Base-by-base conservation (phyloP, 371 early-diverging fungal genomes). In the Mortierella sp. region DNA sequence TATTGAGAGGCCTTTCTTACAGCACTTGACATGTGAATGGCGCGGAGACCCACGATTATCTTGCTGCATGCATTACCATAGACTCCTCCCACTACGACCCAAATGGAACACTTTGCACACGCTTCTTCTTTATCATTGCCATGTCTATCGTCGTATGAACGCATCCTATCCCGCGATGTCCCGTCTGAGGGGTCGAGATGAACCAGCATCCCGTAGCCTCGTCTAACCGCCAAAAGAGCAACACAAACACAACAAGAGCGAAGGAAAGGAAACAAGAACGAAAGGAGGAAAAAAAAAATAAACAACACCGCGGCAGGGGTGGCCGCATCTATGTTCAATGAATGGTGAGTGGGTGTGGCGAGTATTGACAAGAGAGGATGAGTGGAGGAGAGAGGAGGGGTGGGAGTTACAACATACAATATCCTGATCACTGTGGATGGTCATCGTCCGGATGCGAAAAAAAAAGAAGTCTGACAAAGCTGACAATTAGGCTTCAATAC, bases 401-500 rank as follows among this genome's bases (percentile, higher is more conserved):
- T n/a, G n/a, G n/a, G n/a, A n/a, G n/a, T n/a, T n/a, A n/a, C n/a
- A n/a, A n/a, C n/a, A n/a, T n/a, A n/a, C n/a, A n/a, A n/a, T n/a
- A n/a, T n/a, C n/a, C n/a, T n/a, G n/a, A n/a, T n/a, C n/a, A n/a
- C n/a, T 43, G 13, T 43, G 43, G 26, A 14, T 3, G 31, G 52
- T 51, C 30, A 10, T 39, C n/a, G 54, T 16, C 18, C n/a, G 28
- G 28, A 0, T 4, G 43, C 56, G 34, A 34, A 4, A 7, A 10
- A 34, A 10, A 7, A 10, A 42, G 21, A 23, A 3, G 0, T 13
- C 21, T 10, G 34, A 34, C 10, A 10, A 34, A 10, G 34, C 34
- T 34, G 4, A 4, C 4, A 4, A 4, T 38, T 72, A 76, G 3
- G 66, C 78, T 42, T 76, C 78, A 59, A 76, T 76, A 23, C 78